Percentiles rank a stretch among this genome's conserved stretches.
Conservation (phyloP, 2,329 filamentous ascomycete species). For the Diaporthe sp. region DNA sequence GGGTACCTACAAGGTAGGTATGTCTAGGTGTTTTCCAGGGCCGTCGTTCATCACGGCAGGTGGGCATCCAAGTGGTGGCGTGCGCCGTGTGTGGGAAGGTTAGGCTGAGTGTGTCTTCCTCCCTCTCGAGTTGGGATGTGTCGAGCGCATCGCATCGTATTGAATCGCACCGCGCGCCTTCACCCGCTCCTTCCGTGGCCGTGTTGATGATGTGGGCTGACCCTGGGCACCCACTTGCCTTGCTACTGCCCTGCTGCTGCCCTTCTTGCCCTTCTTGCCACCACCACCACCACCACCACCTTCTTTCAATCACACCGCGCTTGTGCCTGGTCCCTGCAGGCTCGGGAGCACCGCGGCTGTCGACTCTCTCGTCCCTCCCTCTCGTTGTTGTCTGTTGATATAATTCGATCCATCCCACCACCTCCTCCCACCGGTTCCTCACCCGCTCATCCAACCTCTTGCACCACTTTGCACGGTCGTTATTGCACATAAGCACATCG, state of each 20-base stretch:
- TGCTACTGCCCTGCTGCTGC: background rate
- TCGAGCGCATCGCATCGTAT: slow-evolving; percentile 5
- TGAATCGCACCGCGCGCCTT: background rate
- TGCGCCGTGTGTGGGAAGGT: background rate
- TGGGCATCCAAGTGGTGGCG: background rate
- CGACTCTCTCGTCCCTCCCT: background rate
- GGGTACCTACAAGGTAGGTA: background rate
- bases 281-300: slow-evolving; percentile 5
- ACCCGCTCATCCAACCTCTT: slow-evolving; percentile 9
- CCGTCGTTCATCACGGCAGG: background rate
- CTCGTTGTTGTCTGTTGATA: slow-evolving; percentile 28
- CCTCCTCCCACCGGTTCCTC: background rate
- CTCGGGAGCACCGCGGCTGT: background rate
- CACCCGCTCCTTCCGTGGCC: slow-evolving; percentile 22
- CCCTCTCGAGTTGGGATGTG: background rate
- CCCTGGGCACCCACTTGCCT: background rate
- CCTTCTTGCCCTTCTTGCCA: background rate
- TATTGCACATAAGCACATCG: slow-evolving; percentile 25
- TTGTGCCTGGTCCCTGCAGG: slow-evolving; percentile 23
- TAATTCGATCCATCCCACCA: slow-evolving; percentile 19
- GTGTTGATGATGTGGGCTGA: slow-evolving; percentile 31
- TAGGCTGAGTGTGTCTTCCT: slow-evolving; percentile 9
- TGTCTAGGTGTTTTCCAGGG: background rate
- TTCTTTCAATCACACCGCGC: background rate
- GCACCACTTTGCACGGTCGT: slow-evolving; percentile 25